Evolutionary conservation across 2,329 filamentous ascomycete species (phyloP), one percentile per base, ranked within the genome.

Genomic region (Aspergillus uvarum): DNA sequence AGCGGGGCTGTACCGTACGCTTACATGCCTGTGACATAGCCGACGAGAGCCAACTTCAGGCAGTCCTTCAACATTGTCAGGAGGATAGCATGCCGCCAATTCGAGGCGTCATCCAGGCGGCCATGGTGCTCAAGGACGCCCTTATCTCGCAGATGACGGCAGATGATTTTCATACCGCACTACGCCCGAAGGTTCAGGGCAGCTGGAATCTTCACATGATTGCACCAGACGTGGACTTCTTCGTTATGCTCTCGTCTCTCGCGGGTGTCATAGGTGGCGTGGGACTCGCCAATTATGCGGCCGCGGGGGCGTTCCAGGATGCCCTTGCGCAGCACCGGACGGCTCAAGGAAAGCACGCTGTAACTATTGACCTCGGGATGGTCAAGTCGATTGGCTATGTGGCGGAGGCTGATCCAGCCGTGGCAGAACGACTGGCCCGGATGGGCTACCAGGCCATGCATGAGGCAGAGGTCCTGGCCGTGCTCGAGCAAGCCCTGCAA

Each of bases 171-270:
- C 51, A 49, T 4, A 24, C 38, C 4, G 38, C 47, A 5, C 38
- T 65, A 21, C 22, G 31, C 8, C 49, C 59, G 19, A 68, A 68
- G 51, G 60, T 68, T 5, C 29, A 56, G 5, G 66, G 66, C 19
- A 59, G 63, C 3, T 67, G 66, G 66, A 67, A 66, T 51, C 58
- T 68, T 3, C 65, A 68, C 55, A n/a, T 50, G 44, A 21, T 24
- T 12, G 48, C n/a, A 21, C 14, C n/a, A 84, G 68, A 74, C 61
- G 78, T 85, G 65, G 76, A 89, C 68, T 83, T 86, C 52, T 72
- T 92, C 68, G 83, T 89, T 76, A 82, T 92, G 63, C 74, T 90
- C 75, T 85, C 85, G 79, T 76, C 87, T 67, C 48, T 72, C 4
- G 66, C 65, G 2, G 71, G 71, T 14, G 69, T 57, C 19, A 53